Evolutionary conservation across 805 yeast species (phyloP).

Genomic region (Starmerella ratchasimensis): DNA sequence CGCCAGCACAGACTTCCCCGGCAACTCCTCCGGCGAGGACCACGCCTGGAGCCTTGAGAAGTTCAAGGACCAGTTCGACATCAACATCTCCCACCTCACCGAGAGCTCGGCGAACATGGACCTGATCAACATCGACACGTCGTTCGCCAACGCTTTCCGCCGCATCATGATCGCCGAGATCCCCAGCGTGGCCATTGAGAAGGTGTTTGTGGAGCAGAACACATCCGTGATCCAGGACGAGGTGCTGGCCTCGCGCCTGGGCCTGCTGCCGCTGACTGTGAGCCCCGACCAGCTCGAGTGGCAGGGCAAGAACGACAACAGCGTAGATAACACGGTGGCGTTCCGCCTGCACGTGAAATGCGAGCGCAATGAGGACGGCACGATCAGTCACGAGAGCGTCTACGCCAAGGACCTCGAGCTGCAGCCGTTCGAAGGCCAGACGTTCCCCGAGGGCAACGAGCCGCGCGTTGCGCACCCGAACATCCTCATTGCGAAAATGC

Average conservation of each 20-base stretch:
- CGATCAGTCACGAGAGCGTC: conserved; percentile 72
- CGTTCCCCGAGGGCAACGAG: conserved; percentile 44
- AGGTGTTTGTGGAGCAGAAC: conserved; percentile 79
- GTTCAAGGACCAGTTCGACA: conserved; percentile 55
- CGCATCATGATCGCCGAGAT: conserved; percentile 95
- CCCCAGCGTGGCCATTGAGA: conserved; percentile 90
- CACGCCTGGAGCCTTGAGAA: conserved; percentile 72
- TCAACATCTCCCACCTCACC: conserved; percentile 52
- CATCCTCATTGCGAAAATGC: conserved; percentile 74
- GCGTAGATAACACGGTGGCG: conserved; percentile 82
- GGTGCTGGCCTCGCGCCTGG: conserved; percentile 89
- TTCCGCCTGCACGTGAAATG: conserved; percentile 70
- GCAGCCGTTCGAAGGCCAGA: conserved; percentile 84
- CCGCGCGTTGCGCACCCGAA: conserved; percentile 57
- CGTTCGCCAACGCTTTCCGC: conserved; percentile 90
- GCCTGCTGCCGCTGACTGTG: conserved; percentile 76
- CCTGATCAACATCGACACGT: conserved; percentile 72
- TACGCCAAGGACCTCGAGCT: conserved; percentile 82
- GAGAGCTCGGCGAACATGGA: conserved; percentile 64
- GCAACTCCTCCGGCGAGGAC: conserved; percentile 52
- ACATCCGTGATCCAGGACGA: conserved; percentile 96
- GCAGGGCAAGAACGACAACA: conserved; percentile 40
- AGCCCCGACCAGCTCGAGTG: conserved; percentile 82
- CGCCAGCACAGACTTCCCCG: conserved; percentile 84
- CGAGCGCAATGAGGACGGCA: conserved; percentile 69